phyloP scores from a whole-genome alignment of 805 yeast species.

The Myxozyma lipomycoides region DNA sequence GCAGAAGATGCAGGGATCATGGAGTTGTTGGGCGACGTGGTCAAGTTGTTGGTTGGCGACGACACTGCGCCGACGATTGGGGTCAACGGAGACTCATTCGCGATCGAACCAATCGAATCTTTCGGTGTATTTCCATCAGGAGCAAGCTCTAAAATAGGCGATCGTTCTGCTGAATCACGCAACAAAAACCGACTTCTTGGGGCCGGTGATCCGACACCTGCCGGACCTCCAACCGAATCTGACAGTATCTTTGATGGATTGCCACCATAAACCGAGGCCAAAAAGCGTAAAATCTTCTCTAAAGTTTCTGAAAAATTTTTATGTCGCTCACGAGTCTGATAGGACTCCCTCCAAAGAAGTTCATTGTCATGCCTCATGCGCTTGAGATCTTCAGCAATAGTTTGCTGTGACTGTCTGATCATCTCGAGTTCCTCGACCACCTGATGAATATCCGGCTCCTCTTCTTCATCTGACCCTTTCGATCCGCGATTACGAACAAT shows the following conservation, averaged over 20 bases:
- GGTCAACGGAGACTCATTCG: background rate
- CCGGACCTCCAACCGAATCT: slow-evolving; percentile 31
- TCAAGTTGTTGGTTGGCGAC: background rate
- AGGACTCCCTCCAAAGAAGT: slow-evolving; percentile 85
- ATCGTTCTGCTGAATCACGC: slow-evolving; percentile 16
- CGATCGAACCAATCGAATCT: slow-evolving; percentile 1
- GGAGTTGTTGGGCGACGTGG: background rate
- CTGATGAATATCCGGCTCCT: slow-evolving; percentile 46
- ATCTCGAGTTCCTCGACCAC: slow-evolving; percentile 68
- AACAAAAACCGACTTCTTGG: slow-evolving; percentile 31
- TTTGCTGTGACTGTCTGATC: slow-evolving; percentile 70
- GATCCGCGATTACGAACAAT: slow-evolving; percentile 69
- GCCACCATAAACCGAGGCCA: slow-evolving; percentile 72
- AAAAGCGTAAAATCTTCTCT: slow-evolving; percentile 78
- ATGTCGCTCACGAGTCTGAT: slow-evolving; percentile 76
- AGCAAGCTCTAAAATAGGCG: slow-evolving; percentile 24
- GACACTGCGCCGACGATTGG: background rate
- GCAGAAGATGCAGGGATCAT: background rate
- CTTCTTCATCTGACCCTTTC: slow-evolving; percentile 43
- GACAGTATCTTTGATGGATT: slow-evolving; percentile 48
- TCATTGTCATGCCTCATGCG: slow-evolving; percentile 85
- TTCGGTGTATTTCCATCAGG: slow-evolving; percentile 1
- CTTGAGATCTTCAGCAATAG: slow-evolving; percentile 78
- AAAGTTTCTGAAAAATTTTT: slow-evolving; percentile 81
- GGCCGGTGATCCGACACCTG: slow-evolving; percentile 14